phyloP scores from a whole-genome alignment of 257 asterid species.

The Pogostemon cablin region DNA sequence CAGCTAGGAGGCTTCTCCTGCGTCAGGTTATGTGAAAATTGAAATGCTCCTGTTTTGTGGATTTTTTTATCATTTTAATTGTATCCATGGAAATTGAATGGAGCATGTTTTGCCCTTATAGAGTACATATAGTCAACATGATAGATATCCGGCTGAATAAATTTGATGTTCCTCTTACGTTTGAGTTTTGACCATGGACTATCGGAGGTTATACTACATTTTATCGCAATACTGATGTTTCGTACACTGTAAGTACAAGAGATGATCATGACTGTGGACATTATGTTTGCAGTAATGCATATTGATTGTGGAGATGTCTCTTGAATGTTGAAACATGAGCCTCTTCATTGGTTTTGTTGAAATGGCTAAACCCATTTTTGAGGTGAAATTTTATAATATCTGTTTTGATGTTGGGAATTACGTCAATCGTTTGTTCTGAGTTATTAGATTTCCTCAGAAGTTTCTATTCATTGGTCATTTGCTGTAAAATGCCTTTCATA shows the following conservation, averaged over 20 bases:
- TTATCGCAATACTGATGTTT: conserved; percentile 6
- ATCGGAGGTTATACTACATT: background rate
- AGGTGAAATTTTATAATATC: background rate
- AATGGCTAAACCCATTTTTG: background rate
- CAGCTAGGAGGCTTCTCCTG: conserved; percentile 57
- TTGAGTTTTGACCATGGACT: conserved; percentile 28
- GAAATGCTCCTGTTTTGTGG: conserved; percentile 17
- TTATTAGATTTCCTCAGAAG: background rate
- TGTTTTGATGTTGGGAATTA: conserved; percentile 14
- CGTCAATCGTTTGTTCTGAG: conserved; percentile 6
- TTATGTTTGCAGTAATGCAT: conserved; percentile 4
- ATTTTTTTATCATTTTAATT: background rate
- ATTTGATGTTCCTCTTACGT: conserved; percentile 26
- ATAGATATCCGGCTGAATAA: conserved; percentile 35
- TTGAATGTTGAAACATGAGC: background rate
- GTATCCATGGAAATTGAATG: conserved; percentile 21
- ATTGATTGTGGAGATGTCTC: conserved; percentile 13
- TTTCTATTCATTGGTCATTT: conserved; percentile 9
- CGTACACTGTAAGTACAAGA: background rate
- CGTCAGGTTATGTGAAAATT: conserved; percentile 48
- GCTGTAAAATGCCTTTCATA: background rate
- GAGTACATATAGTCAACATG: conserved; percentile 30
- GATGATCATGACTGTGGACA: background rate
- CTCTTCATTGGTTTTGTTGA: conserved; percentile 2
- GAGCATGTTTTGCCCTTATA: conserved; percentile 15